Conservation (phyloP, 805 yeast genomes). For the Suhomyces kilbournensis region DNA sequence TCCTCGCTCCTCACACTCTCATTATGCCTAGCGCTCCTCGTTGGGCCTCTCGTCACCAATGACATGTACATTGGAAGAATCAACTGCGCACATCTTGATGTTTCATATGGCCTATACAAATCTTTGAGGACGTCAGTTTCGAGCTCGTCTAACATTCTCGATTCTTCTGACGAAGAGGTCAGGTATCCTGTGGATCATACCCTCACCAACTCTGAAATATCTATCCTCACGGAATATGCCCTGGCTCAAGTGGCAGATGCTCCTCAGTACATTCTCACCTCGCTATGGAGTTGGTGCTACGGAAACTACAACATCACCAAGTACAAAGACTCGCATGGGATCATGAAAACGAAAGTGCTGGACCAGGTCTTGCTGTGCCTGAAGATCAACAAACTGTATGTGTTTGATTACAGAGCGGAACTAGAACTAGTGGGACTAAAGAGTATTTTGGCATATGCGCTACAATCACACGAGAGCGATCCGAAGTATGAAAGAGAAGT, state of each 20-base stretch:
- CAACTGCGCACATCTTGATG: slow-evolving; percentile 51
- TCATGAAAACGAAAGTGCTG: slow-evolving; percentile 9
- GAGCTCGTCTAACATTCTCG: background rate
- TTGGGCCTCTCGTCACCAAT: slow-evolving; percentile 24
- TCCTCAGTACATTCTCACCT: slow-evolving; percentile 46
- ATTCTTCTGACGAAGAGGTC: background rate
- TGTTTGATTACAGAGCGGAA: slow-evolving; percentile 46
- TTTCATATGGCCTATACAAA: slow-evolving; percentile 51
- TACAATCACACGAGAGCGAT: slow-evolving; percentile 17
- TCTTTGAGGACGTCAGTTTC: slow-evolving; percentile 35
- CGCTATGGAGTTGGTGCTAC: slow-evolving; percentile 45
- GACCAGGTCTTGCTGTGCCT: slow-evolving; percentile 24
- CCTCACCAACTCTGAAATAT: slow-evolving; percentile 49
- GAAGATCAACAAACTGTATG: slow-evolving; percentile 15
- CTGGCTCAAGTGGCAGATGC: slow-evolving; percentile 43
- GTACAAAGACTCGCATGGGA: slow-evolving; percentile 11
- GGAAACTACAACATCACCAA: slow-evolving; percentile 34
- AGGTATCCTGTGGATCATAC: slow-evolving; percentile 26
- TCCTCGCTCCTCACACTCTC: slow-evolving; percentile 15
- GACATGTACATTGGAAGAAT: slow-evolving; percentile 32
- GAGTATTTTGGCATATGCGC: slow-evolving; percentile 49
- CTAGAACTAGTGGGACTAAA: slow-evolving; percentile 39
- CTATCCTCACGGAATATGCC: slow-evolving; percentile 44
- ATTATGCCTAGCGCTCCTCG: slow-evolving; percentile 18
- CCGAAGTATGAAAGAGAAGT: slow-evolving; percentile 10